Evolutionary conservation across 257 asterid genomes (phyloP), one percentile per base, ranked within the genome.

Genomic region (Solanum verrucosum): DNA sequence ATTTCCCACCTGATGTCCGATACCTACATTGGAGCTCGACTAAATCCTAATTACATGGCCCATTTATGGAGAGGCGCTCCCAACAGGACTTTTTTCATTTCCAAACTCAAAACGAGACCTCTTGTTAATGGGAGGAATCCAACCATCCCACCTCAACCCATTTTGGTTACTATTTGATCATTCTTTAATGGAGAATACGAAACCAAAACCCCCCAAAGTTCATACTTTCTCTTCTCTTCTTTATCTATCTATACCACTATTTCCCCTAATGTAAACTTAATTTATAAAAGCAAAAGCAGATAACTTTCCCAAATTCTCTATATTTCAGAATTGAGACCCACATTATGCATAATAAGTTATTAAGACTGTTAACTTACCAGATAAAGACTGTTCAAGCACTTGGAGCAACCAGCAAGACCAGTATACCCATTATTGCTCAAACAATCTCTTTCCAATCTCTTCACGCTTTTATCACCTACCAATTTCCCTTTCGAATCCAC

Each of bases 351-450:
- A 31, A 16, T 52, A 52, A 52, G 4, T 52, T 52, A 6, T 52
- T 2, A 16, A 52, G 23, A 52, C 63, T 52, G 65, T 56, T 31
- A 35, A 23, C 91, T 34, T 89, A 95, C 98, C 93, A 75, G 83
- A 83, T 89, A 86, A 87, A 96, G 98, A 73, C 86, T 88, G 87
- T 88, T 87, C 75, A 96, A 92, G 92, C 99, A 96, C 83, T 94
- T 93, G 11, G 98, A 95, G 90, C 99, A 96, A 20, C 94, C 96
- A 34, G 90, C 93, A 11, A 93, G 90, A 35, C 98, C 95, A 35
- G 89, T 87, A 87, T 90, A 91, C 7, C 92, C 92, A 88, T 65
- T 90, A 37, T 72, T 44, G 34, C 90, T 83, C 72, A 60, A 86
- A 91, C 99, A 95, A 89, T 95, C 96, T 73, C 88, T 91, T 89